Evolutionary conservation across 495 filamentous ascomycete genomes (phyloP).

Genomic region (Daldinia caldariorum): DNA sequence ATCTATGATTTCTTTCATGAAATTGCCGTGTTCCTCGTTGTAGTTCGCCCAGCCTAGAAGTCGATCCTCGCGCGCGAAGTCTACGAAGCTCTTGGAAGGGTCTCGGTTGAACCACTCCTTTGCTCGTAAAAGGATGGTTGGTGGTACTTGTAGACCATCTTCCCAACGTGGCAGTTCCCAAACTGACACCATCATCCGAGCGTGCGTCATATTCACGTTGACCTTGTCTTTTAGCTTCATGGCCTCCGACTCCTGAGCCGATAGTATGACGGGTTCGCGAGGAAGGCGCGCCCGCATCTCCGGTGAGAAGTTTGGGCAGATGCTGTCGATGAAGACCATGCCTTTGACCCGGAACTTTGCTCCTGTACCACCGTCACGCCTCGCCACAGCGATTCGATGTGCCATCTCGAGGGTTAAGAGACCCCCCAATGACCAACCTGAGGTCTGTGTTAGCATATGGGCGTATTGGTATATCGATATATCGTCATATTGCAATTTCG

Average conservation of each 20-base stretch:
- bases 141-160: constrained; percentile 35
- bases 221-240: constrained; percentile 53
- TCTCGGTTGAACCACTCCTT: constrained; percentile 46
- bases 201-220: constrained; percentile 51
- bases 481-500: too few relatives aligned
- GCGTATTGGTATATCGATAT: background rate
- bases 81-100: constrained; percentile 46
- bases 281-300: constrained; percentile 21
- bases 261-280: constrained; percentile 37
- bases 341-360: constrained; percentile 48
- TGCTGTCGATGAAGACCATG: constrained; percentile 58
- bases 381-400: constrained; percentile 43
- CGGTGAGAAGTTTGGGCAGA: constrained; percentile 46
- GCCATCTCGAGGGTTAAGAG: constrained; percentile 55
- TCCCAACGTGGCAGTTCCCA: constrained; percentile 53
- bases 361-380: constrained; percentile 5
- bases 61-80: constrained; percentile 45
- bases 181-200: constrained; percentile 48
- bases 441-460: constrained; percentile 18
- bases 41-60: constrained; percentile 57
- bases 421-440: constrained; percentile 60
- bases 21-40: constrained; percentile 29
- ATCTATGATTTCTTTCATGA: constrained; percentile 52
- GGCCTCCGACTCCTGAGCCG: constrained; percentile 41
- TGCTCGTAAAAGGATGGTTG: constrained; percentile 53